Conservation (phyloP, 2,329 filamentous ascomycete genomes). For the Atkinsonella hypoxylon region DNA sequence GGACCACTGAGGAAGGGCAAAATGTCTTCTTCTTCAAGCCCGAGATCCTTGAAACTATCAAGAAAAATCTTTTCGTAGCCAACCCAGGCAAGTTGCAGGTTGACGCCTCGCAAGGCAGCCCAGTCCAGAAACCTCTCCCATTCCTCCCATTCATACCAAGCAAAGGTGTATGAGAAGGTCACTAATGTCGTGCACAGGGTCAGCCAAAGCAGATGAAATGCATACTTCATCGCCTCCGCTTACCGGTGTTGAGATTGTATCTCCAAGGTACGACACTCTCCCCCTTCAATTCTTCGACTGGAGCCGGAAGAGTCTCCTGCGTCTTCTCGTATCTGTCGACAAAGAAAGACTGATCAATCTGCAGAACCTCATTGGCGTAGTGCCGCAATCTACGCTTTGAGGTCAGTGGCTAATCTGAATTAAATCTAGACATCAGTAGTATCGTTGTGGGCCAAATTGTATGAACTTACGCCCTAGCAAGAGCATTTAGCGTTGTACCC, state of each 20-base stretch:
- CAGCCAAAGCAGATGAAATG: neutral
- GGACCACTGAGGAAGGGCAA: slow-evolving; percentile 34
- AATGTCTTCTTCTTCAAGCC: slow-evolving; percentile 32
- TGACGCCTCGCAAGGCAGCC: slow-evolving; percentile 38
- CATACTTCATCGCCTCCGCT: neutral
- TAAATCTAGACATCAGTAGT: neutral
- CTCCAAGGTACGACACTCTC: slow-evolving; percentile 11
- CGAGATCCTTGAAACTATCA: slow-evolving; percentile 33
- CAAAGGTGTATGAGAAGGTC: slow-evolving; percentile 37
- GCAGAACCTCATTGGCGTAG: slow-evolving; percentile 10
- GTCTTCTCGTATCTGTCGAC: slow-evolving; percentile 3
- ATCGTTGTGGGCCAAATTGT: neutral
- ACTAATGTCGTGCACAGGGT: slow-evolving; percentile 17
- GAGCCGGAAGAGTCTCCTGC: slow-evolving; percentile 4
- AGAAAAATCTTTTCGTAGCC: slow-evolving; percentile 38
- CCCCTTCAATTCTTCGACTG: slow-evolving; percentile 5
- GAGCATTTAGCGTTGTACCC: slow-evolving; percentile 11
- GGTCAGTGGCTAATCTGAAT: neutral
- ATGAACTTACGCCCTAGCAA: slow-evolving; percentile 12
- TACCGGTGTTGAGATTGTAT: slow-evolving; percentile 39
- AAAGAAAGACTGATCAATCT: slow-evolving; percentile 11
- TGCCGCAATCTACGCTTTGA: slow-evolving; percentile 7
- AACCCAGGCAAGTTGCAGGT: slow-evolving; percentile 39
- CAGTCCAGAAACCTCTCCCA: slow-evolving; percentile 42
- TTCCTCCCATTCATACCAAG: slow-evolving; percentile 41